Evolutionary conservation across 257 asterid species (phyloP).

Genomic region (Echium plantagineum): DNA sequence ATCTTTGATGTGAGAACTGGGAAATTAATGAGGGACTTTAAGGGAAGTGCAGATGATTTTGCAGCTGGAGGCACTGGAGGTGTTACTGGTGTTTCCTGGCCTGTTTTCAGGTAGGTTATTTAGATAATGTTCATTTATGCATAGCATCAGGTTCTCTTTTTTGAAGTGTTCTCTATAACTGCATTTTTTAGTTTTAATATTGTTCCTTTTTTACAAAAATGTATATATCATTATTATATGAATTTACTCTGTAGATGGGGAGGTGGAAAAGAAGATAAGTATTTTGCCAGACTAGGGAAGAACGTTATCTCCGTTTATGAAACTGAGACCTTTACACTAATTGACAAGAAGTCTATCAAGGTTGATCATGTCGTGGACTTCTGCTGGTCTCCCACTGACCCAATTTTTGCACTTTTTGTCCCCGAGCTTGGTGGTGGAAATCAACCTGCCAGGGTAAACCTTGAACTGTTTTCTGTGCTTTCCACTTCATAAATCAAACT

Average conservation of each 20-base stretch:
- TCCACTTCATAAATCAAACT: not conserved
- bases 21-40: conserved; percentile 81
- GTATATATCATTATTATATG: too few species aligned
- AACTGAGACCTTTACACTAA: conserved; percentile 8
- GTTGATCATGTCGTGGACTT: conserved; percentile 7
- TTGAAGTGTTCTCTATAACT: not conserved
- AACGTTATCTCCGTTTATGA: conserved; percentile 9
- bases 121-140: not conserved
- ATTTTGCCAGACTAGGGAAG: conserved; percentile 12
- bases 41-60: conserved; percentile 92
- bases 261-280: conserved; percentile 6
- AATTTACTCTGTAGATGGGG: not conserved
- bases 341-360: conserved; percentile 1
- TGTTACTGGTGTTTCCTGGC: conserved; percentile 95
- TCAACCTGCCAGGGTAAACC: conserved; percentile 15
- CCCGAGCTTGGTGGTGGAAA: conserved; percentile 9
- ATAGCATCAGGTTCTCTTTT: not conserved
- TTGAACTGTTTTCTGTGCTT: not conserved
- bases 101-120: conserved; percentile 57
- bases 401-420: conserved; percentile 10
- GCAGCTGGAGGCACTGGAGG: conserved; percentile 92
- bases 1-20: conserved; percentile 90
- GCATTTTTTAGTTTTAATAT: not conserved
- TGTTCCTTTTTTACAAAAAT: not conserved
- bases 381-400: conserved; percentile 13